Conservation (phyloP, 768 basidiomycete genomes). For the Boletus sp. region DNA sequence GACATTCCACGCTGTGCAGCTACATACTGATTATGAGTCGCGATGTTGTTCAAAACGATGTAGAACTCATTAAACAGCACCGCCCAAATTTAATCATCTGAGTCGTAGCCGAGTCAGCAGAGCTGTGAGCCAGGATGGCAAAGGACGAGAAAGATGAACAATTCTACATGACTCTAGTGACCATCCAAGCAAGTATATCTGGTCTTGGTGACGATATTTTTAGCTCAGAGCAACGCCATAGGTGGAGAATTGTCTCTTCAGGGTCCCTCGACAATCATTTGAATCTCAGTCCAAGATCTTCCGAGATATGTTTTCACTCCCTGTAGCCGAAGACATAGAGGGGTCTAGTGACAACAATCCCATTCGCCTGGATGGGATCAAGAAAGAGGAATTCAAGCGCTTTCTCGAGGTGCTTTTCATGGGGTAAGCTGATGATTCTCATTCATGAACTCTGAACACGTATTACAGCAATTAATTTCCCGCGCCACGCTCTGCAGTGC, state of each 20-base stretch:
- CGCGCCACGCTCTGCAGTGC: not conserved
- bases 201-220: not conserved
- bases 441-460: not conserved
- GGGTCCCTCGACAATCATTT: conserved; percentile 22
- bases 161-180: conserved; percentile 20
- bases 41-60: too few relatives aligned
- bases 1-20: not conserved
- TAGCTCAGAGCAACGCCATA: conserved; percentile 3
- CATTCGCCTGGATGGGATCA: conserved; percentile 23
- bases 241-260: conserved; percentile 31
- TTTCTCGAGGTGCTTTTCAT: conserved; percentile 26
- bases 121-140: not conserved
- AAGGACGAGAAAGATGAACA: conserved; percentile 1
- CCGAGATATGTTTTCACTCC: conserved; percentile 26
- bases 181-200: conserved; percentile 5
- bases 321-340: conserved; percentile 13
- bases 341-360: conserved; percentile 21
- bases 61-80: too few relatives aligned
- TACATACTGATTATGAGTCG: not conserved
- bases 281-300: conserved; percentile 28
- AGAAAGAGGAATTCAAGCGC: conserved; percentile 24
- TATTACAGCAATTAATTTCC: not conserved
- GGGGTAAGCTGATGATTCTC: conserved; percentile 2
- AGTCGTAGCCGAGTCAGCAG: not conserved
- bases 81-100: too few relatives aligned